Percentiles rank a stretch among this genome's conserved stretches.
Conservation (phyloP, 1,139 yeast genomes). For the Hanseniaspora gamundiae region DNA sequence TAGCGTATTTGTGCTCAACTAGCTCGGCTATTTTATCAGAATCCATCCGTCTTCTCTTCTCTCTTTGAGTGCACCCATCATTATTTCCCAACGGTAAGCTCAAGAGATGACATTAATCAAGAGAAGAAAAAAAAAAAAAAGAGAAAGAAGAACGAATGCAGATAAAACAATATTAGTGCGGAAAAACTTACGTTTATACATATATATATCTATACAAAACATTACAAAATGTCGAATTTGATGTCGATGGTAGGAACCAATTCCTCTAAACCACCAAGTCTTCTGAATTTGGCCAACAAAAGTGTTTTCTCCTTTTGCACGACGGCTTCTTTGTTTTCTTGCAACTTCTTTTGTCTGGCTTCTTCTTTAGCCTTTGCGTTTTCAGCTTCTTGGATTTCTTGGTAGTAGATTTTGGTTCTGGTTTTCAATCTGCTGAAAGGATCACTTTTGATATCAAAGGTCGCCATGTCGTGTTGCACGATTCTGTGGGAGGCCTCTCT, state of each 20-base stretch:
- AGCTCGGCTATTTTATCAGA: slow-evolving; percentile 22
- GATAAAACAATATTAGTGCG: neutral
- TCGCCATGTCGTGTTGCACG: slow-evolving; percentile 38
- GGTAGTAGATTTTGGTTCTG: slow-evolving; percentile 70
- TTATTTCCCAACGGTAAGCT: too few species aligned
- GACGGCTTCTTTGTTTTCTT: slow-evolving; percentile 25
- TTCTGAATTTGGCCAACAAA: slow-evolving; percentile 25
- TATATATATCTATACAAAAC: slow-evolving; percentile 1
- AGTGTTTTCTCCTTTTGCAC: slow-evolving; percentile 26
- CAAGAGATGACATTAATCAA: too few species aligned
- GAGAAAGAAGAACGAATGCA: neutral
- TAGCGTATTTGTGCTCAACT: slow-evolving; percentile 24
- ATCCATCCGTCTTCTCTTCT: neutral
- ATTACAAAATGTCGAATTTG: slow-evolving; percentile 27
- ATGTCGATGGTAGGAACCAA: slow-evolving; percentile 34
- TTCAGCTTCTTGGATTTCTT: slow-evolving; percentile 34
- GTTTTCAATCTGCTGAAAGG: slow-evolving; percentile 89
- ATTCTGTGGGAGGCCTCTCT: slow-evolving; percentile 58
- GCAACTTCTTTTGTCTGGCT: slow-evolving; percentile 27
- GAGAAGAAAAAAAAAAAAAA: too few species aligned
- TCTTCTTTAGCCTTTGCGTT: slow-evolving; percentile 33
- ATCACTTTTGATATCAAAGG: slow-evolving; percentile 47
- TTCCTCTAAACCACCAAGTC: slow-evolving; percentile 35
- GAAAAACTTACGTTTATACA: neutral
- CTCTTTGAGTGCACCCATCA: neutral